Conservation (phyloP, 192 early-diverging fungal genomes). For the Radiomyces spectabilis region DNA sequence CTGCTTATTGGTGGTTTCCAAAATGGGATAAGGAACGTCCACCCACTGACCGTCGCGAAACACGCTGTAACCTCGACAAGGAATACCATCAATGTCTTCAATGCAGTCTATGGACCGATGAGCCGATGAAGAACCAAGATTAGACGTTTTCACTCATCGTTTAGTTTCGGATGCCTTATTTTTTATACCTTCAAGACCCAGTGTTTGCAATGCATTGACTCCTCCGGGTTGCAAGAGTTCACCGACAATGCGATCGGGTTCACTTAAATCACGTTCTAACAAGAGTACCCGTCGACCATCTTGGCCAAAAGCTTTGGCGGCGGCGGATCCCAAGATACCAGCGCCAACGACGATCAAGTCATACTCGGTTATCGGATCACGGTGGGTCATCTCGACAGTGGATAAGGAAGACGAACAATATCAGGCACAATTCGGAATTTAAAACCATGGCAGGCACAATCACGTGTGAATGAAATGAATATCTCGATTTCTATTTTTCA, state of each 20-base stretch:
- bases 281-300: slow-evolving; percentile 67
- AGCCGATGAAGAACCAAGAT: no score
- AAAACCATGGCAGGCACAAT: no score
- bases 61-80: slow-evolving; percentile 83
- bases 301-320: slow-evolving; percentile 69
- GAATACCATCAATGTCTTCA: slow-evolving; percentile 79
- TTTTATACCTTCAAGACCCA: slow-evolving; percentile 64
- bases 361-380: slow-evolving; percentile 31
- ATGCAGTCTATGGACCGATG: no score
- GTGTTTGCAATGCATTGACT: slow-evolving; percentile 64
- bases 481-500: no score
- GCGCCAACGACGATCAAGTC: slow-evolving; percentile 90
- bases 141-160: neutral
- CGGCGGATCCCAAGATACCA: slow-evolving; percentile 86
- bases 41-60: slow-evolving; percentile 41
- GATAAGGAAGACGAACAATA: no score
- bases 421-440: no score
- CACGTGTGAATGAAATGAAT: no score
- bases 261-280: slow-evolving; percentile 80
- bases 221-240: slow-evolving; percentile 96
- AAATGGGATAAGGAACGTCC: slow-evolving; percentile 63
- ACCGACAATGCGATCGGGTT: slow-evolving; percentile 97
- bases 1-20: slow-evolving; percentile 36
- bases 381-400: no score
- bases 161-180: no score